Conservation (phyloP, 768 basidiomycete species). For the Podaxis rugospora region DNA sequence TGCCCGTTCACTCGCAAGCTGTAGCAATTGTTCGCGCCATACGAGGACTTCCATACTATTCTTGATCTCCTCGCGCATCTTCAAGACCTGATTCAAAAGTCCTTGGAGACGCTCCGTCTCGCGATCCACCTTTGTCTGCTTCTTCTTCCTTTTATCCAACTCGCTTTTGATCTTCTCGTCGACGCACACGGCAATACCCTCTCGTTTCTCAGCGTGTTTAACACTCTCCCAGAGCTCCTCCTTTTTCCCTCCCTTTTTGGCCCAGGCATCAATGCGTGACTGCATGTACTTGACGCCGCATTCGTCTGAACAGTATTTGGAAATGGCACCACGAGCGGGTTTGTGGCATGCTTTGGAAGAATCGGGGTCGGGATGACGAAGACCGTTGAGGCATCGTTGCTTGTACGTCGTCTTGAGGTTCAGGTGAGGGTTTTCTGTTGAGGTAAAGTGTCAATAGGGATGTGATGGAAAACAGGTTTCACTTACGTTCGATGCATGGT, state of each 20-base stretch:
- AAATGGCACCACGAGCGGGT: conserved; percentile 75
- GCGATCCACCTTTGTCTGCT: conserved; percentile 42
- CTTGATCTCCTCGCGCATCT: conserved; percentile 60
- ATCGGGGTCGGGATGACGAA: conserved; percentile 55
- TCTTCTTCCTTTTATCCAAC: conserved; percentile 18
- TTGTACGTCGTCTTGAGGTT: conserved; percentile 75
- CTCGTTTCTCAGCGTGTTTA: conserved; percentile 61
- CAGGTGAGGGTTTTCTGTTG: conserved; percentile 54
- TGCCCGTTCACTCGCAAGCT: conserved; percentile 64
- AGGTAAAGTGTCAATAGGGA: not conserved
- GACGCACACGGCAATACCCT: conserved; percentile 59
- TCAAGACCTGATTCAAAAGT: conserved; percentile 53
- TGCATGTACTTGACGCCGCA: conserved; percentile 78
- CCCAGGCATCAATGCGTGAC: conserved; percentile 56
- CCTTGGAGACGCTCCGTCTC: conserved; percentile 51
- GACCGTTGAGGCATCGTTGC: conserved; percentile 67
- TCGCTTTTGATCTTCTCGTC: conserved; percentile 24
- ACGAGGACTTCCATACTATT: conserved; percentile 63
- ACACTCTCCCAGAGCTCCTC: conserved; percentile 72
- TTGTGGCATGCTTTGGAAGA: conserved; percentile 72
- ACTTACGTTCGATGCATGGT: conserved; percentile 69
- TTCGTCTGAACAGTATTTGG: conserved; percentile 89
- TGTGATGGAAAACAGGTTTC: not conserved
- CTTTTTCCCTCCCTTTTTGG: conserved; percentile 57
- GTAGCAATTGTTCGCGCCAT: conserved; percentile 67